phyloP scores from a whole-genome alignment of 257 asterid species.

The Eustoma russellianum region DNA sequence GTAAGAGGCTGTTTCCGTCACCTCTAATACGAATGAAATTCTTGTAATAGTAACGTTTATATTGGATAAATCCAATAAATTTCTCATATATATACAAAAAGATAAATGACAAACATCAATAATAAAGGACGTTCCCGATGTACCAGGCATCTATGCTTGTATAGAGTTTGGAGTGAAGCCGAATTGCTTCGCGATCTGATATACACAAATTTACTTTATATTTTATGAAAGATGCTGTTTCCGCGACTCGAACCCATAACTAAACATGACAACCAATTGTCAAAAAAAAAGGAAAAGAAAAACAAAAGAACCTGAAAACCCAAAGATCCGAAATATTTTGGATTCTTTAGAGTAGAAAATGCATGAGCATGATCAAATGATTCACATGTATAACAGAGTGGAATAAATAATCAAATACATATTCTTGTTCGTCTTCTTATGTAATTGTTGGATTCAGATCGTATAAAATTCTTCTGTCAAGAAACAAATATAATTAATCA shows the following conservation, averaged over 20 bases:
- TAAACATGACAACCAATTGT: neutral
- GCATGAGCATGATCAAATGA: slow-evolving; percentile 10
- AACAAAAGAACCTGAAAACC: neutral
- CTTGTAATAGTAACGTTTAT: too few relatives aligned
- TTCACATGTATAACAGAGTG: slow-evolving; percentile 5
- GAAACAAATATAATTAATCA: too few relatives aligned
- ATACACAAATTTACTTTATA: too few relatives aligned
- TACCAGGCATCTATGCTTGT: too few relatives aligned
- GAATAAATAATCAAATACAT: slow-evolving; percentile 11
- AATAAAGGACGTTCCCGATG: too few relatives aligned
- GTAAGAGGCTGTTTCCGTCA: too few relatives aligned
- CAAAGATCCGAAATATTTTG: neutral
- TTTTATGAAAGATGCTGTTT: too few relatives aligned
- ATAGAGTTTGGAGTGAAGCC: neutral
- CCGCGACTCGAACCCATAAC: neutral
- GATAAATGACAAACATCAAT: too few relatives aligned
- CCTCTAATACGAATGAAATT: too few relatives aligned
- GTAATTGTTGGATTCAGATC: neutral
- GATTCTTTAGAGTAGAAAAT: neutral
- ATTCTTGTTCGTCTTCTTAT: neutral
- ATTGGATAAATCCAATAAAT: too few relatives aligned
- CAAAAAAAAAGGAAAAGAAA: neutral
- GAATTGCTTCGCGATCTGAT: too few relatives aligned
- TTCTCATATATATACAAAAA: too few relatives aligned
- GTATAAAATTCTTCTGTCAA: neutral